A percentile compares a stretch with the other conserved stretches of the same genome.
Evolutionary conservation across 2,329 filamentous ascomycete species (phyloP).

Genomic region (Aspergillus ruber): DNA sequence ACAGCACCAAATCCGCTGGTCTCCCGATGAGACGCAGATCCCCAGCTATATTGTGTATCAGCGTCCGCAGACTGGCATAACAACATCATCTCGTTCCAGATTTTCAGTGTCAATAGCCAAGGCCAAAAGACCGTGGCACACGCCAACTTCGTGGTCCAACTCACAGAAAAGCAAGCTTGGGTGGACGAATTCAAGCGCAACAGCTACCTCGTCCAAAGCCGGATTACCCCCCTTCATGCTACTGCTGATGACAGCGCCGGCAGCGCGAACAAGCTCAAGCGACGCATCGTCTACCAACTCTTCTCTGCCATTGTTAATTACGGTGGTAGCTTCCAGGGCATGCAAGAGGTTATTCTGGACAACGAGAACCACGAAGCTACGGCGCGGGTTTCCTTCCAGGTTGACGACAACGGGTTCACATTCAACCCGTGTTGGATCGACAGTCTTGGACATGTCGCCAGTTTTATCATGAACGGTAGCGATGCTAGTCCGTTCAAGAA

Average conservation of each 20-base stretch:
- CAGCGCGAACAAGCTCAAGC: conserved; percentile 61
- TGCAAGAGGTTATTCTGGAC: conserved; percentile 54
- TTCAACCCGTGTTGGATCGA: conserved; percentile 57
- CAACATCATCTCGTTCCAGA: conserved; percentile 23
- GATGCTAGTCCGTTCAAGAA: conserved; percentile 54
- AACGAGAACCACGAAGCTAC: conserved; percentile 51
- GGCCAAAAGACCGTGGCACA: conserved; percentile 33
- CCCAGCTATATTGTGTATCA: conserved; percentile 31
- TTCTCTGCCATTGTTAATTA: conserved; percentile 55
- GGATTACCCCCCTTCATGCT: conserved; percentile 52
- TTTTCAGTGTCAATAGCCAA: conserved; percentile 31
- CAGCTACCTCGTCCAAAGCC: conserved; percentile 61
- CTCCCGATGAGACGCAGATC: conserved; percentile 24
- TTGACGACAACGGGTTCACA: conserved; percentile 50
- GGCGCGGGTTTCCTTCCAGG: conserved; percentile 49
- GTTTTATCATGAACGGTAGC: conserved; percentile 56
- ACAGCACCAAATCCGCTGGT: conserved; percentile 52
- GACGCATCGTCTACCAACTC: conserved; percentile 72
- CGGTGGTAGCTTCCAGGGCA: conserved; percentile 51
- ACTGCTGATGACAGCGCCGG: conserved; percentile 56
- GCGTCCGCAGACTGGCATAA: conserved; percentile 30
- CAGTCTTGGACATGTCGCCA: conserved; percentile 51
- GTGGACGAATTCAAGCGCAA: conserved; percentile 42
- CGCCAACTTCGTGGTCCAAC: conserved; percentile 28
- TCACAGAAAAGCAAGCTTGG: conserved; percentile 20